A percentile compares a stretch with the other conserved stretches of the same genome.
These are phyloP conservation scores for Penicillium salamii DNA, from an alignment of 495 filamentous ascomycete genomes.

Conservation along the genomic window DNA sequence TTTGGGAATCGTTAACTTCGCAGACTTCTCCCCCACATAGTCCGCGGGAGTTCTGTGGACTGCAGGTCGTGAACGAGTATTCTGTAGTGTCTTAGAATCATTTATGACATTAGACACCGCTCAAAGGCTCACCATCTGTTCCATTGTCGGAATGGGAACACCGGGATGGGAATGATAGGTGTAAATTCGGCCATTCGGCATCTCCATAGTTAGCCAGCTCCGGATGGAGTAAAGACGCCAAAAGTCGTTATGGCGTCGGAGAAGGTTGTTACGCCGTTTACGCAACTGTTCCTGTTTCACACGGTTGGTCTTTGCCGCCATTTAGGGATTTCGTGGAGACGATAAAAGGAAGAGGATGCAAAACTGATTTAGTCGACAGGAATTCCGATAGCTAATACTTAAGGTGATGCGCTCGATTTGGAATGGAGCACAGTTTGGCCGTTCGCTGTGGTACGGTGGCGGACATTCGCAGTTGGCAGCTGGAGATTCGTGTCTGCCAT, in stretches of 20 bases:
- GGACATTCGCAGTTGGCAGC: too few relatives aligned
- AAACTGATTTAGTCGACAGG: too few relatives aligned
- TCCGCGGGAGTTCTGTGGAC: slow-evolving; percentile 36
- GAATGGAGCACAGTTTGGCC: too few relatives aligned
- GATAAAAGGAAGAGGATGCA: too few relatives aligned
- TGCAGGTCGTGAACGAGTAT: neutral
- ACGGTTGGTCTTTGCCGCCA: too few relatives aligned
- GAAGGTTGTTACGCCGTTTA: slow-evolving; percentile 14
- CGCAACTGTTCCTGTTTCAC: slow-evolving; percentile 14
- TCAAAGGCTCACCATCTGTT: neutral
- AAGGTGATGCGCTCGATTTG: too few relatives aligned
- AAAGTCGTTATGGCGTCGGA: slow-evolving; percentile 13
- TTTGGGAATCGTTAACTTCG: neutral
- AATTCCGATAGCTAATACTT: too few relatives aligned
- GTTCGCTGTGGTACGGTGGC: too few relatives aligned
- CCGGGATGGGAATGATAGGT: slow-evolving; percentile 12
- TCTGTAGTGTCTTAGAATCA: neutral
- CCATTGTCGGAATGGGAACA: neutral
- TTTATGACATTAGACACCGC: neutral
- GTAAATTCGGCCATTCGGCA: slow-evolving; percentile 12
- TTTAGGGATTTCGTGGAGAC: too few relatives aligned
- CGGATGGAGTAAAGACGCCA: slow-evolving; percentile 9
- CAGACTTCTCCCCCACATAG: slow-evolving; percentile 17
- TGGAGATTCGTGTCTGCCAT: too few relatives aligned
- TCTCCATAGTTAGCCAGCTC: slow-evolving; percentile 11